Evolutionary conservation across 2,329 filamentous ascomycete species (phyloP).

Genomic region (Colletotrichum tanaceti): DNA sequence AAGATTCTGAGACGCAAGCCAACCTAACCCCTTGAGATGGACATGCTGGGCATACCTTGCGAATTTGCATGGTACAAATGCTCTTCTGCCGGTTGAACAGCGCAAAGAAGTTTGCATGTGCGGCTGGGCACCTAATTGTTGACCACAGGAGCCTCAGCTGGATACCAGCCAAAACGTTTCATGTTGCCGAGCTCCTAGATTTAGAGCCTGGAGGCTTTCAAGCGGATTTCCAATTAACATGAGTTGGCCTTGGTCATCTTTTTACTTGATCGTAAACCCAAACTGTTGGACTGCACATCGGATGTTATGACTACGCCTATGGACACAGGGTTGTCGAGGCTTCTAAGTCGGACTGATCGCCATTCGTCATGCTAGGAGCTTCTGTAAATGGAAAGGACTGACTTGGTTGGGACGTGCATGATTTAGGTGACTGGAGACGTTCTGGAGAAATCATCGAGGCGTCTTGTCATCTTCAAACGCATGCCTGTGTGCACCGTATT

Average conservation of each 20-base stretch:
- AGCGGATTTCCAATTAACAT: background rate
- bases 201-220: conserved; percentile 10
- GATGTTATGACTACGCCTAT: background rate
- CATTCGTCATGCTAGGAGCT: background rate
- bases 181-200: conserved; percentile 18
- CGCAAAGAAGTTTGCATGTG: too few relatives aligned
- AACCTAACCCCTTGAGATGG: conserved; percentile 45
- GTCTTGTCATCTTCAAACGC: background rate
- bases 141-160: background rate
- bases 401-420: too few relatives aligned
- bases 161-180: background rate
- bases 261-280: too few relatives aligned
- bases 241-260: background rate
- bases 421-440: too few relatives aligned
- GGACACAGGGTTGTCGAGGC: too few relatives aligned
- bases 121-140: background rate
- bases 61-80: background rate
- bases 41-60: background rate
- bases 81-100: background rate
- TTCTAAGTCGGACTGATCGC: background rate
- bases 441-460: background rate
- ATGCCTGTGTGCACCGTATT: conserved; percentile 43
- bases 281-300: background rate
- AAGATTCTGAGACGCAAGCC: conserved; percentile 60
- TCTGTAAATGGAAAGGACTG: too few relatives aligned